Evolutionary conservation across 2,329 filamentous ascomycete species (phyloP).

Genomic region (Incumbomyces delicatus): DNA sequence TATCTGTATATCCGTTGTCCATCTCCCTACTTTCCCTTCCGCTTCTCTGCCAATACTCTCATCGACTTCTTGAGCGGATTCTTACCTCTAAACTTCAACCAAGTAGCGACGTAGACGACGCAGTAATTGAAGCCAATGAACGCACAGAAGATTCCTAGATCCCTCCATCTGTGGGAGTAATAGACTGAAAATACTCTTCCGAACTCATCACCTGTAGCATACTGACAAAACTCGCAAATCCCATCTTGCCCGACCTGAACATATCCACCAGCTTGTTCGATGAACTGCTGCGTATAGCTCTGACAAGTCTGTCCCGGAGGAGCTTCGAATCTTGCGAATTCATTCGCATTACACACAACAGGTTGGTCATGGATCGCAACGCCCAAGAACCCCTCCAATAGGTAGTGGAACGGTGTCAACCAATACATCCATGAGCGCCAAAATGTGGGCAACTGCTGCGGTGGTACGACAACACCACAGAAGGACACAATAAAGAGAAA

Average conservation of each 20-base stretch:
- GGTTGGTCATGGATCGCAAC: slow-evolving; percentile 57
- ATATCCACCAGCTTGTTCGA: slow-evolving; percentile 35
- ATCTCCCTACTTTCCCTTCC: background rate
- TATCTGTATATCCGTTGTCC: background rate
- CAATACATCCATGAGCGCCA: slow-evolving; percentile 60
- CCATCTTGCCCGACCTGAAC: slow-evolving; percentile 35
- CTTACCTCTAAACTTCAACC: slow-evolving; percentile 15
- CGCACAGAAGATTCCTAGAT: slow-evolving; percentile 65
- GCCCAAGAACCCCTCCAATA: slow-evolving; percentile 62
- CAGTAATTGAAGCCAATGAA: slow-evolving; percentile 62
- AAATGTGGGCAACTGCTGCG: slow-evolving; percentile 53
- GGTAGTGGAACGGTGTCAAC: slow-evolving; percentile 72
- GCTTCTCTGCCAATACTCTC: slow-evolving; percentile 9
- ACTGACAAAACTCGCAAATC: slow-evolving; percentile 42
- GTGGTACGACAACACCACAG: slow-evolving; percentile 64
- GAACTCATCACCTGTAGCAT: slow-evolving; percentile 32
- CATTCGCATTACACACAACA: slow-evolving; percentile 59
- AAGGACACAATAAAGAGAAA: slow-evolving; percentile 62
- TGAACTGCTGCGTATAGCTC: slow-evolving; percentile 48
- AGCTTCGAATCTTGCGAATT: slow-evolving; percentile 43
- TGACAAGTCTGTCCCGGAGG: slow-evolving; percentile 52
- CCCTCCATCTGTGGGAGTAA: slow-evolving; percentile 63
- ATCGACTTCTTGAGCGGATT: slow-evolving; percentile 13
- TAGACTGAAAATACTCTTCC: slow-evolving; percentile 37
- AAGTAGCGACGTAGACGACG: slow-evolving; percentile 16